phyloP scores from a whole-genome alignment of 1,284 basidiomycete genomes.

The Moniliophthora roreri region DNA sequence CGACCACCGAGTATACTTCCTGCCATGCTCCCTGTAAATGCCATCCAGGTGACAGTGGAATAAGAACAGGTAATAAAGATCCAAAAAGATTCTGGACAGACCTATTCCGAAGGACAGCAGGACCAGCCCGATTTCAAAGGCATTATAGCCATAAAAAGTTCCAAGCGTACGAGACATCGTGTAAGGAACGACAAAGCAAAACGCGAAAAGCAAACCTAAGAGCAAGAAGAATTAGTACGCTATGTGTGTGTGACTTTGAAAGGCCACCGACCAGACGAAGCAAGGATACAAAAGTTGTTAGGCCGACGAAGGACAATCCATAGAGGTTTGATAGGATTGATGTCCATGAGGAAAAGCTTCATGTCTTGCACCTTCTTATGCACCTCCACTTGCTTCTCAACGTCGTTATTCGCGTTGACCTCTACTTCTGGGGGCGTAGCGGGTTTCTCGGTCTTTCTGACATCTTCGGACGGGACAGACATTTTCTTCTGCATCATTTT shows the following conservation, averaged over 20 bases:
- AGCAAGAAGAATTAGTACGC: constrained; percentile 6
- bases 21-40: constrained; percentile 52
- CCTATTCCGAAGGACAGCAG: constrained; percentile 75
- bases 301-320: constrained; percentile 53
- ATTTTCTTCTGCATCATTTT: constrained; percentile 19
- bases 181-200: constrained; percentile 69
- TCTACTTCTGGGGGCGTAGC: no score
- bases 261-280: constrained; percentile 61
- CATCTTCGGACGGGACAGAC: constrained; percentile 10
- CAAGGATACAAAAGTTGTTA: constrained; percentile 69
- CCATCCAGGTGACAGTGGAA: not conserved
- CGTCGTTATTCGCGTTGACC: no score
- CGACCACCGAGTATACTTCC: constrained; percentile 78
- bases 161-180: constrained; percentile 71
- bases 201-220: constrained; percentile 73
- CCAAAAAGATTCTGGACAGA: no score
- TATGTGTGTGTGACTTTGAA: constrained; percentile 2
- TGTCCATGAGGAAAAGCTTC: constrained; percentile 63
- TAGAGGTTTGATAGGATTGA: constrained; percentile 72
- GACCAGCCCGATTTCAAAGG: constrained; percentile 75
- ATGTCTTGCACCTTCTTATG: constrained; percentile 29
- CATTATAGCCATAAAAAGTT: constrained; percentile 63
- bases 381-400: constrained; percentile 12
- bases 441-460: constrained; percentile 2
- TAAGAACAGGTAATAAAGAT: not conserved